These are phyloP conservation scores for Hordeum pubiflorum DNA, from an alignment of 202 grass and related monocot genomes.

Conservation along the genomic window DNA sequence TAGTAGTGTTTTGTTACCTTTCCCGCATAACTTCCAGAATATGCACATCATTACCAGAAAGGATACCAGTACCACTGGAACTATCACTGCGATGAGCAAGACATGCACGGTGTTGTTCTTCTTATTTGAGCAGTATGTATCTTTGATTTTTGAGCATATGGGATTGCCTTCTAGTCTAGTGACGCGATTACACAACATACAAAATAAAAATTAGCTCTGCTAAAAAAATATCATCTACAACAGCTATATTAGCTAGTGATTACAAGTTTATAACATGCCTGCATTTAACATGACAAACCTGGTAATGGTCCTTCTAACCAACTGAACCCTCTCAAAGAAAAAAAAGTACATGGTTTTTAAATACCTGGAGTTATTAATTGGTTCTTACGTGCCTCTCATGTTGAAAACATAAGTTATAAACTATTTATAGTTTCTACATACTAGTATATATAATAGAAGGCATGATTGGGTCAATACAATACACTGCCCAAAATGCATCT, in stretches of 20 bases:
- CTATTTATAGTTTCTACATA: no score
- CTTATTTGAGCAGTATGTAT: not conserved
- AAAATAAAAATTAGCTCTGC: not conserved
- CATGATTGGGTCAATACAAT: no score
- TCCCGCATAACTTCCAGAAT: not conserved
- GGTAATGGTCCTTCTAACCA: no score
- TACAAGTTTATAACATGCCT: no score
- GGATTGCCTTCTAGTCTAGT: constrained; percentile 22
- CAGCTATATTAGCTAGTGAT: no score
- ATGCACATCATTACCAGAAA: not conserved
- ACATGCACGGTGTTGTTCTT: not conserved
- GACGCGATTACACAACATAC: not conserved
- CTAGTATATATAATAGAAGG: no score
- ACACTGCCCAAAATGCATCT: no score
- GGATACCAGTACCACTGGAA: not conserved
- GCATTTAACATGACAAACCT: no score
- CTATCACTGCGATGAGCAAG: not conserved
- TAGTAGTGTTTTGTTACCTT: not conserved
- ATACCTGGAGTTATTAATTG: no score
- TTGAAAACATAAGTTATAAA: no score
- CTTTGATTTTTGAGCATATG: not conserved
- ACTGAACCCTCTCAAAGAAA: no score
- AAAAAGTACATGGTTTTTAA: not conserved
- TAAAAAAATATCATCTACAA: not conserved
- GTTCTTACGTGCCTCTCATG: no score